Base-by-base conservation (phyloP, 1,284 basidiomycete genomes). In the Fomitopsis pinicola region DNA sequence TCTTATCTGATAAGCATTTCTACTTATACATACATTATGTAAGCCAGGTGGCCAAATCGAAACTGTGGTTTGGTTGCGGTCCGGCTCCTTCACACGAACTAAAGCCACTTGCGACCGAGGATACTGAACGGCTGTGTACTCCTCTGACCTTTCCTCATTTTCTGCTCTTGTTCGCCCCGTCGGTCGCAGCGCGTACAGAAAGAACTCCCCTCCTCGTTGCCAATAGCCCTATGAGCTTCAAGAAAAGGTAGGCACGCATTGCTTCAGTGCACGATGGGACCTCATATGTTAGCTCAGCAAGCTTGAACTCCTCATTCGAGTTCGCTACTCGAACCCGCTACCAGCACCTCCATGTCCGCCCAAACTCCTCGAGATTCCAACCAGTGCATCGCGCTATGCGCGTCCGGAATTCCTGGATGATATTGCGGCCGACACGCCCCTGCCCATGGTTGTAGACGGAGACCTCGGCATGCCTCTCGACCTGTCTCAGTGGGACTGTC, bases 391-490 rank as follows among this genome's bases (percentile, higher is more conserved):
- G 71, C 91, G 95, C 44, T 94, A 97, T 75, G 90, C 92, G 26
- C 84, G 84, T 33, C 91, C 93, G 17, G 88, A 91, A 68, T 95
- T 95, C 68, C 82, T 95, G 28, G 86, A 92, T 64, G 82, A 87
- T 19, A 78, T 97, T 46, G 90, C 91, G 1, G 86, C 88, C 55
- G 91, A 92, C 53, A 86, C 87, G 6, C 89, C 90, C 0, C 73
- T 97, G 10, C 94, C 95, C 0, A 94, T 98, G 92, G 89, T 97
- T 62, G 89, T 97, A 1, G 95, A 98, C 69, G 91, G 92, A 1
- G 95, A 98, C 73, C 89, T 90, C 69, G 95, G 95, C 1, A 96
- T 98, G 94, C 94, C 95, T 0, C 76, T 98, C 26, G 92, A 97
- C 71, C 75, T 97, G 55, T 89, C 91, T 26, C 82, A 83, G 62